These are phyloP conservation scores for Stagonosporopsis cucurbitacearum DNA, from an alignment of 2,329 filamentous ascomycete genomes.

Conservation along the genomic window DNA sequence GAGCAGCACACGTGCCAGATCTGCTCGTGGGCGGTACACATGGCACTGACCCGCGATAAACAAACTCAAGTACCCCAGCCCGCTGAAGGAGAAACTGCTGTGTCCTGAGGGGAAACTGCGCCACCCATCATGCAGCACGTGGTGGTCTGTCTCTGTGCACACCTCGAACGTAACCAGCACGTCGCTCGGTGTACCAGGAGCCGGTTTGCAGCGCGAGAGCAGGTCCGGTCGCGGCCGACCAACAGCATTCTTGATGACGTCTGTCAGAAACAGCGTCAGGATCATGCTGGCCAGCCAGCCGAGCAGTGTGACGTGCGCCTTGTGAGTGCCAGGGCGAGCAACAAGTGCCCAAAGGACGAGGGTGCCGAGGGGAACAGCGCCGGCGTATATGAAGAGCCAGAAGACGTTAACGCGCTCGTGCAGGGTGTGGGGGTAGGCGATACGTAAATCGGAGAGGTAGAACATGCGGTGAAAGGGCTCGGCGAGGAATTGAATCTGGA, in stretches of 20 bases:
- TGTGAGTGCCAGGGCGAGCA: constrained; percentile 71
- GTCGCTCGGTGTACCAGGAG: constrained; percentile 61
- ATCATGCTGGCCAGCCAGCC: constrained; percentile 76
- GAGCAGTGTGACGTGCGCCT: constrained; percentile 84
- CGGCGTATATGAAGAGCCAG: constrained; percentile 81
- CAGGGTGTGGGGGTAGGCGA: constrained; percentile 85
- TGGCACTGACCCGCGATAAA: constrained; percentile 72
- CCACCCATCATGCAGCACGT: constrained; percentile 81
- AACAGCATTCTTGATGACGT: constrained; percentile 84
- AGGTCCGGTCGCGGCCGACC: constrained; percentile 85
- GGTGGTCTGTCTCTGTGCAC: constrained; percentile 74
- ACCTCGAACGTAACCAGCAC: constrained; percentile 67
- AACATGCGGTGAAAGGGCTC: constrained; percentile 96
- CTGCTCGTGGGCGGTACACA: constrained; percentile 64
- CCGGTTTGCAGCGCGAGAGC: constrained; percentile 83
- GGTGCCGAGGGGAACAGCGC: constrained; percentile 71
- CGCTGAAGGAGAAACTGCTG: constrained; percentile 78
- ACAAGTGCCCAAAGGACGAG: constrained; percentile 71
- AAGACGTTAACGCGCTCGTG: constrained; percentile 80
- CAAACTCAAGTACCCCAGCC: constrained; percentile 75
- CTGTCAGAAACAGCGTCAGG: constrained; percentile 82
- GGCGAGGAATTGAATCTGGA: constrained; percentile 70
- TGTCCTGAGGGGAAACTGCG: constrained; percentile 84
- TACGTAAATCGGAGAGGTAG: constrained; percentile 80
- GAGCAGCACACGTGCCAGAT: constrained; percentile 62